Conservation (phyloP, 1,139 yeast genomes). For the Arxiozyma slooffiae region DNA sequence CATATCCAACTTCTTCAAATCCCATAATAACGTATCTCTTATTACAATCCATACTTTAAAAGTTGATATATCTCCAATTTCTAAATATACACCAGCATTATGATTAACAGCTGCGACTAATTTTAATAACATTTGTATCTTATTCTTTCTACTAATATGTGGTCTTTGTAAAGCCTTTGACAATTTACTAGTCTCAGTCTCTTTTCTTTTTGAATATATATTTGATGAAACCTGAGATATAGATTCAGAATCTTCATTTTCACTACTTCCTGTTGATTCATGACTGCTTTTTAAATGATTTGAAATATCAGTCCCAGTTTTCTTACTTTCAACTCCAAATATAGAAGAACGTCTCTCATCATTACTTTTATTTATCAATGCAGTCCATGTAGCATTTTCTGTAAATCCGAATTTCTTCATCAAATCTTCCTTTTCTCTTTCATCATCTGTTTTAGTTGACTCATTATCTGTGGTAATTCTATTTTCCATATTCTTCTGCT, state of each 20-base stretch:
- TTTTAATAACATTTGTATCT: conserved; percentile 18
- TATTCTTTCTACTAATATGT: conserved; percentile 10
- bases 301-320: background rate
- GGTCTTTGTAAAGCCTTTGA: conserved; percentile 6
- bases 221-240: background rate
- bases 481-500: conserved; percentile 10
- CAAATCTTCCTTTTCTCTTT: conserved; percentile 18
- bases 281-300: background rate
- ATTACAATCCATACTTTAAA: conserved; percentile 29
- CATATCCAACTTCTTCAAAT: conserved; percentile 16
- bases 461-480: background rate
- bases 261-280: background rate
- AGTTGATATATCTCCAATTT: conserved; percentile 25
- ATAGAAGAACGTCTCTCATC: conserved; percentile 5
- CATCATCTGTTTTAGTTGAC: conserved; percentile 10
- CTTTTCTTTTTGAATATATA: conserved; percentile 1
- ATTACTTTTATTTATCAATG: conserved; percentile 20
- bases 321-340: background rate
- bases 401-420: conserved; percentile 27
- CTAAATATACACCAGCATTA: conserved; percentile 28
- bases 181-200: conserved; percentile 8
- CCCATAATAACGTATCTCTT: conserved; percentile 29
- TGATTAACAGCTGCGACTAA: conserved; percentile 26
- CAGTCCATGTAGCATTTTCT: conserved; percentile 29
- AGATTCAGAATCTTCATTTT: background rate